Percentiles rank a stretch among this genome's conserved stretches.
These are phyloP conservation scores for Magnolia changhungtana DNA, from an alignment of 164 flowering plant species.

Conservation along the genomic window DNA sequence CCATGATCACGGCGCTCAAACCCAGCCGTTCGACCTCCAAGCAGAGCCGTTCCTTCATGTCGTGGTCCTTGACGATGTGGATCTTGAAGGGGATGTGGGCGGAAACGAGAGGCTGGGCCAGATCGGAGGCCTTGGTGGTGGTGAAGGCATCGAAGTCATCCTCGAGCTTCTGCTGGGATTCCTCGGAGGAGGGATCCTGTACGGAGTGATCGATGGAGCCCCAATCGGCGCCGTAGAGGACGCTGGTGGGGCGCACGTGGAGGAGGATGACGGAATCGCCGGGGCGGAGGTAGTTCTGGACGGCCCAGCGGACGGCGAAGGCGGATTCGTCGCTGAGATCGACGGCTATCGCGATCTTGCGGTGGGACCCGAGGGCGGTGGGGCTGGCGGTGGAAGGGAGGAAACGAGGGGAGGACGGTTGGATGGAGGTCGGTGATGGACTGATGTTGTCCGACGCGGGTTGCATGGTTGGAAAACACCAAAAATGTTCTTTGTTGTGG, in stretches of 20 bases:
- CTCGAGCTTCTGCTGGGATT: conserved; percentile 50
- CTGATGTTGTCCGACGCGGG: not conserved
- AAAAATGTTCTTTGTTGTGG: not conserved
- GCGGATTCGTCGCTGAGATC: conserved; percentile 85
- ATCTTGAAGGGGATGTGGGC: conserved; percentile 60
- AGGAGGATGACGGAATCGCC: conserved; percentile 74
- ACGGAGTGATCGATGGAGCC: conserved; percentile 45
- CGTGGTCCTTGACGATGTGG: conserved; percentile 79
- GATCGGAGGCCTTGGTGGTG: conserved; percentile 36
- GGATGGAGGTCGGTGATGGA: not conserved
- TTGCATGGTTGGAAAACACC: conserved; percentile 4
- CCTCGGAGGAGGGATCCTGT: conserved; percentile 20
- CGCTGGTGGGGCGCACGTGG: conserved; percentile 71
- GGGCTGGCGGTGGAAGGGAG: conserved; percentile 18
- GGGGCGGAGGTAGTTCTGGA: conserved; percentile 76
- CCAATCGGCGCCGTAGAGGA: conserved; percentile 84
- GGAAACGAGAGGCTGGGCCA: conserved; percentile 56
- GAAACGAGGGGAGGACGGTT: conserved; percentile 43
- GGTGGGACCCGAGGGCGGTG: conserved; percentile 33
- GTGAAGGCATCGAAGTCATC: conserved; percentile 64
- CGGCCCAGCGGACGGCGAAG: conserved; percentile 80
- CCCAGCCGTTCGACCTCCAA: conserved; percentile 79
- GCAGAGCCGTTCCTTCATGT: conserved; percentile 78
- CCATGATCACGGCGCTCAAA: conserved; percentile 74
- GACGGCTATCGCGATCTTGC: conserved; percentile 71